Base-by-base conservation (phyloP, 192 early-diverging fungal genomes). In the Martensiomyces pterosporus region DNA sequence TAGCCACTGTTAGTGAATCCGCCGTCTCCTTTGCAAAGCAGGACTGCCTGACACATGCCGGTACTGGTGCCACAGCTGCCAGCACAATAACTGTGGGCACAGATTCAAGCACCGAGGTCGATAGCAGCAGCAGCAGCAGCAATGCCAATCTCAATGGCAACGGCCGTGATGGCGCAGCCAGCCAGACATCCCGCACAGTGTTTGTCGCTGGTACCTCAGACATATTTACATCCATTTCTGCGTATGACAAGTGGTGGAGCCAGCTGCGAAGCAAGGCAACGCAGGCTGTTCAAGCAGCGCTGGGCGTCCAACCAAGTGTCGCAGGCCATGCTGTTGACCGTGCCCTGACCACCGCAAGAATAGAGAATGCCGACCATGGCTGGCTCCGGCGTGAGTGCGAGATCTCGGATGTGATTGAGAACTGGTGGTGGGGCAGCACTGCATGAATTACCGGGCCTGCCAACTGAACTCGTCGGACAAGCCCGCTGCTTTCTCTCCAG, bases 351-450 rank as follows among this genome's bases (percentile, higher is more conserved):
- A 21, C 47, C 1, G 63, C 50, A 41, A 48, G 46, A 34, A 41
- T 60, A 23, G 39, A 37, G 18, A 57, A 73, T 17, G 69, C 69
- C 42, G 58, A 73, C 69, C 69, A 73, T 39, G 60, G 57, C 42
- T 73, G 69, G 69, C 33, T 72, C 22, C 62, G 70, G 37, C 67
- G 75, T 47, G 67, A 67, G 49, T 22, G 43, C 46, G 75, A 77
- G 10, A 44, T 77, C 9, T 47, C 66, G 3, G 68, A 76, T 40
- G 57, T 53, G 24, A 47, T 62, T 7, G 53, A 54, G 37, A 32
- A 24, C 23, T 76, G 65, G 66, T 68, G 65, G 62, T n/a, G n/a
- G n/a, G n/a, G n/a, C n/a, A n/a, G n/a, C n/a, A n/a, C n/a, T n/a
- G n/a, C n/a, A n/a, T n/a, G n/a, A n/a, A n/a, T n/a, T n/a, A n/a